These are phyloP conservation scores for Apostasia ramifera DNA, from an alignment of 106 monocot genomes.

Conservation along the genomic window DNA sequence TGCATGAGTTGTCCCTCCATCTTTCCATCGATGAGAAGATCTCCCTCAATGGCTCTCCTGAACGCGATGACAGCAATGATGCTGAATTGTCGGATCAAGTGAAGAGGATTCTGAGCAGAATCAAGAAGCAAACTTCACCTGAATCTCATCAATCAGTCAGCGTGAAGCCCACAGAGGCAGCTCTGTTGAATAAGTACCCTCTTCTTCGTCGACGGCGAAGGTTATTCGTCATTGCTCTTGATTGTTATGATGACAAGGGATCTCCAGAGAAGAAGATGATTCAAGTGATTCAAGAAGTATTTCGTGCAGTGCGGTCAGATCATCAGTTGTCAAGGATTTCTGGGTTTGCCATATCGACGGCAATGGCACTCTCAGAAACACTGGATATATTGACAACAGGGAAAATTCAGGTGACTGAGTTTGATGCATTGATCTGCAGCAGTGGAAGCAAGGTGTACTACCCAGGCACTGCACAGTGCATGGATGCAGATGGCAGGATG, in stretches of 20 bases:
- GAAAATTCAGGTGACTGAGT: conserved; percentile 59
- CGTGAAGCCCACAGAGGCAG: conserved; percentile 13
- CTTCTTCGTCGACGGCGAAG: conserved; percentile 66
- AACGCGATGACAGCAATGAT: conserved; percentile 21
- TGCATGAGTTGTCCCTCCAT: conserved; percentile 77
- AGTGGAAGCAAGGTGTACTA: conserved; percentile 96
- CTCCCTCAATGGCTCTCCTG: conserved; percentile 31
- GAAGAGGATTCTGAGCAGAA: conserved; percentile 59
- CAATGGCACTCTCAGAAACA: conserved; percentile 70
- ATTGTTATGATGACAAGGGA: conserved; percentile 62
- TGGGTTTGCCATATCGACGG: conserved; percentile 84
- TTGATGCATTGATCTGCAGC: conserved; percentile 84
- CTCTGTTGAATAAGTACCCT: conserved; percentile 42
- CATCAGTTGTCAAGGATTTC: conserved; percentile 81
- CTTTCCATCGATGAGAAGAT: conserved; percentile 64
- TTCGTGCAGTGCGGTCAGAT: conserved; percentile 67
- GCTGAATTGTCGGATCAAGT: conserved; percentile 68
- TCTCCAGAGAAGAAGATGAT: conserved; percentile 66
- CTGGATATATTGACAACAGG: conserved; percentile 44
- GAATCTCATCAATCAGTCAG: conserved; percentile 6
- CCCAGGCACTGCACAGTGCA: conserved; percentile 69
- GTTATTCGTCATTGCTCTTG: conserved; percentile 76
- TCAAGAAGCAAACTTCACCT: conserved; percentile 32
- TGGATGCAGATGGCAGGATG: conserved; percentile 41
- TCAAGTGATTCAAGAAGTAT: conserved; percentile 63